Evolutionary conservation across 768 basidiomycete species (phyloP).

Genomic region (Pleurotus citrinopileatus): DNA sequence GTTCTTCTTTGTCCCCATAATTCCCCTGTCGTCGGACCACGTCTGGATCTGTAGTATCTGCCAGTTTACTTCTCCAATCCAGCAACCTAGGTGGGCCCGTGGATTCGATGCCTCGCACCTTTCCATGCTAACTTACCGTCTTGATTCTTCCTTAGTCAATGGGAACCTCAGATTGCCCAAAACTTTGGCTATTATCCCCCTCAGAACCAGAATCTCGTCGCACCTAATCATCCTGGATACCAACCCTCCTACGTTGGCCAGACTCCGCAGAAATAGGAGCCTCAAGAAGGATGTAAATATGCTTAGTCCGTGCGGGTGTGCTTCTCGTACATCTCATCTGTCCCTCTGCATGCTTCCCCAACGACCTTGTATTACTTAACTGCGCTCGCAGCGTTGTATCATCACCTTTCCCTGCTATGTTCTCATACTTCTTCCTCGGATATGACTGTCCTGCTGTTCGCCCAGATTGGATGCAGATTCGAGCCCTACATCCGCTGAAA

Average conservation of each 20-base stretch:
- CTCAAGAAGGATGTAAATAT: neutral
- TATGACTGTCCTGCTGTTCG: neutral
- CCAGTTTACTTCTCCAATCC: constrained; percentile 55
- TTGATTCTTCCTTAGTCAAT: neutral
- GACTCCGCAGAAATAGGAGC: constrained; percentile 16
- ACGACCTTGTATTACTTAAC: constrained; percentile 5
- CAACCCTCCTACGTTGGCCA: constrained; percentile 37
- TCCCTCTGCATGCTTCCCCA: neutral
- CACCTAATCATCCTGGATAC: constrained; percentile 35
- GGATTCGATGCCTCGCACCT: neutral
- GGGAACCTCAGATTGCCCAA: neutral
- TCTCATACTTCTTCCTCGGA: constrained; percentile 7
- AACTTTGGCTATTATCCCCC: constrained; percentile 14
- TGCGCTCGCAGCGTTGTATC: neutral
- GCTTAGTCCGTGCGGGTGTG: neutral
- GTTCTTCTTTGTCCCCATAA: constrained; percentile 68
- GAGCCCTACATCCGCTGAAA: neutral
- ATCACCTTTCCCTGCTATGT: neutral
- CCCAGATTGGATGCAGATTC: neutral
- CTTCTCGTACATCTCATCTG: neutral
- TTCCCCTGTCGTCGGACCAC: constrained; percentile 59
- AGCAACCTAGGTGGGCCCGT: constrained; percentile 39
- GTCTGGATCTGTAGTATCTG: constrained; percentile 76
- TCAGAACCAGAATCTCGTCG: constrained; percentile 23
- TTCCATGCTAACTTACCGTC: neutral